Evolutionary conservation across 352 stramenopile genomes (phyloP), one percentile per base, ranked within the genome.

Genomic region (Pythium rhizo-oryzae): DNA sequence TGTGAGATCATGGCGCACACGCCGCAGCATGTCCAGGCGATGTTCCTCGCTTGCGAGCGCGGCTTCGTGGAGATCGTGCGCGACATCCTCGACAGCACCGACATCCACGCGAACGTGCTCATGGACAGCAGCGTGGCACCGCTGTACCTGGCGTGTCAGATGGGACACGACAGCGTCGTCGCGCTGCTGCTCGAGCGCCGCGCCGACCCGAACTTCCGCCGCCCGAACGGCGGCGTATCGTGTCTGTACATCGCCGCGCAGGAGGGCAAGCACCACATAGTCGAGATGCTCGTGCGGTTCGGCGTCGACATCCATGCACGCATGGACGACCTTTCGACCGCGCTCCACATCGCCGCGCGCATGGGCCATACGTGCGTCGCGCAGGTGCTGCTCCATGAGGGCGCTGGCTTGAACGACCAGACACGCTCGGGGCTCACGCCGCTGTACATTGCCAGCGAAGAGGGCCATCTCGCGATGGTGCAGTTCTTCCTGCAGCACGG

Each of bases 191-290:
- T 93, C 18, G 61, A 70, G 28, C 80, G 79, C 28, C 78, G 85
- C 0, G 87, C 85, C 4, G 70, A 91, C 67, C 81, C 84, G 0
- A 87, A 78, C 66, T 96, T 94, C 47, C 79, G 74, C 11, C 83
- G 87, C 0, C 80, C 80, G 0, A 61, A 72, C 6, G 82, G 85
- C 11, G 85, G 87, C 8, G 87, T 96, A 39, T 91, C 82, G 0
- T 94, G 87, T 50, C 64, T 96, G 39, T 96, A 96, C 70, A 96
- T 96, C 37, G 87, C 87, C 13, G 82, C 85, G 4, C 87, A 96
- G 52, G 87, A 96, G 44, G 88, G 88, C 41, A 90, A 96, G 57
- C 56, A 75, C 54, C 43, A 69, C 53, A 80, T 93, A 58, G 85
- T 96, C 3, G 70, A 79, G 30, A 70, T 80, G 15, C 71, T 96